These are phyloP conservation scores for Schwanniomyces polymorphus DNA, from an alignment of 805 yeast genomes.

Conservation along the genomic window DNA sequence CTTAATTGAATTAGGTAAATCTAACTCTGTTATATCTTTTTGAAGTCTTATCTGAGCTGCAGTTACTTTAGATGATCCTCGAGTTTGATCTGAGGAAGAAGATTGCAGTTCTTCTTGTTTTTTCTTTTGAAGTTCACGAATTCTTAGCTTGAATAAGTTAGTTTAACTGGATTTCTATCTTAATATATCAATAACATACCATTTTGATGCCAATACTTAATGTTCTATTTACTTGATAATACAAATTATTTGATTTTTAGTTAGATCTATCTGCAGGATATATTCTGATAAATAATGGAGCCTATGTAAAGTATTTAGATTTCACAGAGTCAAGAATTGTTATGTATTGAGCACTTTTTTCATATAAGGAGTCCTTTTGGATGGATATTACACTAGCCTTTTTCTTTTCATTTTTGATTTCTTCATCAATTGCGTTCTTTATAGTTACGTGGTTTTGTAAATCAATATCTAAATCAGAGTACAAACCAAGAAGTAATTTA, in stretches of 20 bases:
- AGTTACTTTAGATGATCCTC: constrained; percentile 21
- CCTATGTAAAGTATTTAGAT: background rate
- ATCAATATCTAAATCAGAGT: background rate
- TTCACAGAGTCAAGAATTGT: background rate
- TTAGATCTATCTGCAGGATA: background rate
- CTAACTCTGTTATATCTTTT: constrained; percentile 71
- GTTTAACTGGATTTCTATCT: background rate
- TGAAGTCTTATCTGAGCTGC: constrained; percentile 77
- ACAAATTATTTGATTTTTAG: background rate
- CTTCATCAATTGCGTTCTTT: background rate
- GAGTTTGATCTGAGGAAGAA: constrained; percentile 22
- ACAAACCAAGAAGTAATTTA: background rate
- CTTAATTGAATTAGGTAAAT: constrained; percentile 57
- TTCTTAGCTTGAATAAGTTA: constrained; percentile 43
- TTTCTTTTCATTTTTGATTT: background rate
- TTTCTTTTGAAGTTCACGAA: constrained; percentile 59
- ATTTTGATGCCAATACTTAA: background rate
- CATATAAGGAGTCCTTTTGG: background rate
- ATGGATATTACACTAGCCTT: background rate
- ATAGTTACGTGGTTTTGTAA: background rate
- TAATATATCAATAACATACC: background rate
- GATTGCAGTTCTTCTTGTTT: constrained; percentile 48
- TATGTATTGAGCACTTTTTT: background rate
- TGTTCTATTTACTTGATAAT: background rate
- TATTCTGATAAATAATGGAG: background rate